Percentiles rank a stretch among this genome's conserved stretches.
Evolutionary conservation across 2,329 filamentous ascomycete species (phyloP).

Genomic region (Epichloe festucae): DNA sequence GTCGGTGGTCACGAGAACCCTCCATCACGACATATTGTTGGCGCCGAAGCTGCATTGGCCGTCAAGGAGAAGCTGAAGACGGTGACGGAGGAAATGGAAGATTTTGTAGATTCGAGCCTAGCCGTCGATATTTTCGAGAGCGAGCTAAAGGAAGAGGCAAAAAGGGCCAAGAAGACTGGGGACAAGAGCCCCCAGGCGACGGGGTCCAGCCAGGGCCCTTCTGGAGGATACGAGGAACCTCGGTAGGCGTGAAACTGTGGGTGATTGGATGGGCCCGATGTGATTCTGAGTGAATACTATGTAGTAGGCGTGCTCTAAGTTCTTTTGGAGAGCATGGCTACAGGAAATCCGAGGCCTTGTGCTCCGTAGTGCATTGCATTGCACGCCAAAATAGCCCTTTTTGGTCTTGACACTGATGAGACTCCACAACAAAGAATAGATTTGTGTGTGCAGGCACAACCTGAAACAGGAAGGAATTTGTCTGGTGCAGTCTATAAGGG

Average conservation of each 20-base stretch:
- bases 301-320: no score
- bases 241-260: not conserved
- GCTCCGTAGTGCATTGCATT: not conserved
- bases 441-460: no score
- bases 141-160: slow-evolving; percentile 39
- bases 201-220: not conserved
- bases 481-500: no score
- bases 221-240: not conserved
- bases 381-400: not conserved
- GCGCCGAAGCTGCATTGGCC: slow-evolving; percentile 70
- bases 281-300: no score
- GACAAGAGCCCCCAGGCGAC: slow-evolving; percentile 12
- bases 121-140: slow-evolving; percentile 65
- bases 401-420: no score
- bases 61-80: slow-evolving; percentile 96
- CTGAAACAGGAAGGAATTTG: no score
- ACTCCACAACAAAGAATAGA: no score
- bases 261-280: no score
- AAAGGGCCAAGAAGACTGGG: slow-evolving; percentile 19
- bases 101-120: slow-evolving; percentile 82
- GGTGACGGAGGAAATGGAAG: slow-evolving; percentile 88
- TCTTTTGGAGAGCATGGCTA: no score
- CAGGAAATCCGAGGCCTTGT: no score
- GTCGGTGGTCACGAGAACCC: slow-evolving; percentile 96
- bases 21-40: slow-evolving; percentile 85